Evolutionary conservation across 2,329 filamentous ascomycete species (phyloP), one percentile per base, ranked within the genome.

Genomic region (Venturia pyrina): DNA sequence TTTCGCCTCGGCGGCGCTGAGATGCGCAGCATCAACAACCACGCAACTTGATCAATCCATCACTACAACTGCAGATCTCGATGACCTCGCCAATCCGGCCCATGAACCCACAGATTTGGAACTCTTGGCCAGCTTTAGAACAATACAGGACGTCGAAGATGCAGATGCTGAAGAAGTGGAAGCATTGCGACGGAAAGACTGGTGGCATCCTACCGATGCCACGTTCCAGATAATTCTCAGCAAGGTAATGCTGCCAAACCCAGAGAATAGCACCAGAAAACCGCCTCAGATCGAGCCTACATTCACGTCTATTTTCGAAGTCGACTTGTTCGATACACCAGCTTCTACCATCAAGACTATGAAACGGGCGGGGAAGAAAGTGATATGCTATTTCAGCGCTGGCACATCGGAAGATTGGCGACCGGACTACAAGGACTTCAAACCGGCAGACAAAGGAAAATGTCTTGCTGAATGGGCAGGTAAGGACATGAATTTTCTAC

Each of bases 211-310:
- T 2, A 71, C 72, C 1, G 79, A 81, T 34, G 81, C 79, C 32
- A 75, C 78, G 5, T 89, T 85, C 85, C 86, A 89, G 70, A 89
- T 89, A 65, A 78, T 87, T 60, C 80, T 89, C 28, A 73, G 70
- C 64, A 73, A 76, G 64, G 74, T 75, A 63, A 72, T 84, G 53
- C 19, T 59, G 7, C 53, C 53, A 4, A 59, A 37, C 10, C 48
- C 48, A 28, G 21, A 53, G 13, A 59, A 59, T 5, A n/a, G 32
- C 17, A 59, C 53, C n/a, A 13, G 32, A 13, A 21, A 59, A 37
- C 28, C 48, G 5, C 21, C 24, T 28, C 48, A 62, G 28, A 62
- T 64, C 43, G 43, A 48, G 24, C 63, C 63, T 10, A 40, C 63
- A 13, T 40, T 13, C 17, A 50, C 53, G 21, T 40, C 34, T 21